Conservation (phyloP, 106 monocot genomes). For the Vanilla planifolia region DNA sequence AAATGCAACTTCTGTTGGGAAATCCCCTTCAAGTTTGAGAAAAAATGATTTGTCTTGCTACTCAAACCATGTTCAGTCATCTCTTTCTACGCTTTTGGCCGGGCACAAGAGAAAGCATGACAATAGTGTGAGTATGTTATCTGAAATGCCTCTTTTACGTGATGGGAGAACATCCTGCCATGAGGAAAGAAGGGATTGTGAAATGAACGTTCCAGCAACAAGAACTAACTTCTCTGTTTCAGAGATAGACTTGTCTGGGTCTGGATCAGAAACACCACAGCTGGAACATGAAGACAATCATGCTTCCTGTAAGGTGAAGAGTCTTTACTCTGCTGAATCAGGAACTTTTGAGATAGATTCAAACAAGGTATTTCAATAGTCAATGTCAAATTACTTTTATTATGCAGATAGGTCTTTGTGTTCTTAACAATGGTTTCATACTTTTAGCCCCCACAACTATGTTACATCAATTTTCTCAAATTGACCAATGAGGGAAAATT, state of each 20-base stretch:
- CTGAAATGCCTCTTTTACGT: slow-evolving; percentile 84
- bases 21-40: slow-evolving; percentile 5
- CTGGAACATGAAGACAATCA: slow-evolving; percentile 7
- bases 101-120: slow-evolving; percentile 73
- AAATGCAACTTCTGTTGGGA: slow-evolving; percentile 10
- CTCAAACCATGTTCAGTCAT: slow-evolving; percentile 59
- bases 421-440: too few relatives aligned
- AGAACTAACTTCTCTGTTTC: slow-evolving; percentile 1
- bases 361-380: background rate
- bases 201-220: slow-evolving; percentile 13
- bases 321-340: background rate
- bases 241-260: slow-evolving; percentile 18
- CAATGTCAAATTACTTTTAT: too few relatives aligned
- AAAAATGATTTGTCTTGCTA: slow-evolving; percentile 28
- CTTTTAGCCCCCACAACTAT: too few relatives aligned
- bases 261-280: slow-evolving; percentile 7
- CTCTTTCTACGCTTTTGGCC: slow-evolving; percentile 57
- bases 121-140: slow-evolving; percentile 38
- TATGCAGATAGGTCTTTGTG: too few relatives aligned
- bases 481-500: too few relatives aligned
- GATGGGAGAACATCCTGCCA: slow-evolving; percentile 24
- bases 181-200: slow-evolving; percentile 25
- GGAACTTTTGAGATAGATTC: background rate
- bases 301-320: slow-evolving; percentile 11
- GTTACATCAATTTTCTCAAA: too few relatives aligned